Conservation (phyloP, 768 basidiomycete species). For the Fomitopsis serialis region DNA sequence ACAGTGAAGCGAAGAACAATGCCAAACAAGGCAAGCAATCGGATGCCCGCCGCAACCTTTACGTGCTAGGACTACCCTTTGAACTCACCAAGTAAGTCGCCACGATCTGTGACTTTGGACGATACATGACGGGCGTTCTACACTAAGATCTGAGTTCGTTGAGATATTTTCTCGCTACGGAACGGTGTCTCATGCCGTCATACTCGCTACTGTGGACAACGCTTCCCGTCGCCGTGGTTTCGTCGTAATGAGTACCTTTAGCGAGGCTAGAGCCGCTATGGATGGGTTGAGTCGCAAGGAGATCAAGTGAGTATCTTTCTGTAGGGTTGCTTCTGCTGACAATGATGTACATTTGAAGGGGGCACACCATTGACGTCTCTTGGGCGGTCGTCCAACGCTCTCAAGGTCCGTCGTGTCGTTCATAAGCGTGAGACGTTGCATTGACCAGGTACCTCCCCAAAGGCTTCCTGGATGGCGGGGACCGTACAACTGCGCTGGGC, state of each 20-base stretch:
- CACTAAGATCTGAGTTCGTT: constrained; percentile 48
- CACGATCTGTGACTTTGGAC: neutral
- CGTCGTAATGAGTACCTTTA: constrained; percentile 72
- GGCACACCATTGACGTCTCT: constrained; percentile 73
- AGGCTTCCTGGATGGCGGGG: constrained; percentile 82
- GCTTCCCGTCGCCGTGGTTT: constrained; percentile 81
- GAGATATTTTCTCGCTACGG: constrained; percentile 61
- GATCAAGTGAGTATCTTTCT: constrained; percentile 46
- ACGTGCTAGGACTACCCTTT: constrained; percentile 80
- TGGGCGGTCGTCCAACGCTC: constrained; percentile 89
- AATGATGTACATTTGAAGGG: constrained; percentile 33
- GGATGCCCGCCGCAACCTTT: constrained; percentile 68
- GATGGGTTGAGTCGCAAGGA: constrained; percentile 58
- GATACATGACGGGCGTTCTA: neutral
- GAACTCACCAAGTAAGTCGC: constrained; percentile 64
- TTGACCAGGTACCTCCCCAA: neutral
- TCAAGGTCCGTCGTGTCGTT: constrained; percentile 43
- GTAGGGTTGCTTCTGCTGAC: neutral
- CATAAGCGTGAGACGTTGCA: neutral
- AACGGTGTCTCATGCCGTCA: constrained; percentile 69
- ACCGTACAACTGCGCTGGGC: constrained; percentile 62
- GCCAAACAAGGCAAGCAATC: constrained; percentile 27
- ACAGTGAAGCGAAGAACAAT: constrained; percentile 14
- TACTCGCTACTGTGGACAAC: constrained; percentile 79
- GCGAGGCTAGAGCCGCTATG: constrained; percentile 70